Base-by-base conservation (phyloP, 2,329 filamentous ascomycete species). In the Gnomoniopsis sp. region DNA sequence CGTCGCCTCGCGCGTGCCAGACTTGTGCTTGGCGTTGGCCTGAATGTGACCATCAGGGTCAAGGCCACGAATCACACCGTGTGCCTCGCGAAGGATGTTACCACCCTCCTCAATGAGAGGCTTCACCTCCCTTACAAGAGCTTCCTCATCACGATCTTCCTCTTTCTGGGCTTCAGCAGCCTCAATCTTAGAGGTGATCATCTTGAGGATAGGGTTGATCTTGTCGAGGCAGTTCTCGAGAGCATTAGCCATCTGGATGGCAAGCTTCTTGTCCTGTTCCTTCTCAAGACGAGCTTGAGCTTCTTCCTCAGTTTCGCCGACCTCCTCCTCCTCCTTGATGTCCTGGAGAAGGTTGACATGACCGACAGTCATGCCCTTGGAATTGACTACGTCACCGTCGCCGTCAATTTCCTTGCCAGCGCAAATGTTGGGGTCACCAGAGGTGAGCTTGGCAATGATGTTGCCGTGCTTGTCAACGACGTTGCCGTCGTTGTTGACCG, bases 31-130 rank as follows among this genome's bases (percentile, higher is more conserved):
- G 49, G 93, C 92, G 61, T 93, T 89, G 38, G 88, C 85, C 49
- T 90, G 85, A 71, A 96, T 96, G 63, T 87, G 86, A 36, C 93
- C 91, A 69, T 96, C 92, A 0, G 93, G 92, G 68, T 97, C 93
- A 53, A 96, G 85, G 7, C 89, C 91, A 36, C 92, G 90, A 67
- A 96, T 91, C 8, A 88, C 81, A 54, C 92, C 91, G 70, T 96
- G 95, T 73, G 89, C 88, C 74, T 96, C 93, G 66, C 88, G 87
- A 15, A 97, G 81, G 69, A 96, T 91, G 65, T 86, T 87, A 55
- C 86, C 84, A 50, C 88, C 92, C 72, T 96, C 89, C 72, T 96
- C 92, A 68, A 97, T 91, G 15, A 96, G 81, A 1, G 93, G 93
- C 74, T 88, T 90, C 67, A 96, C 91, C 59, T 92, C 83, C 71